Conservation (phyloP, 1,284 basidiomycete genomes). For the Ustilago crameri region DNA sequence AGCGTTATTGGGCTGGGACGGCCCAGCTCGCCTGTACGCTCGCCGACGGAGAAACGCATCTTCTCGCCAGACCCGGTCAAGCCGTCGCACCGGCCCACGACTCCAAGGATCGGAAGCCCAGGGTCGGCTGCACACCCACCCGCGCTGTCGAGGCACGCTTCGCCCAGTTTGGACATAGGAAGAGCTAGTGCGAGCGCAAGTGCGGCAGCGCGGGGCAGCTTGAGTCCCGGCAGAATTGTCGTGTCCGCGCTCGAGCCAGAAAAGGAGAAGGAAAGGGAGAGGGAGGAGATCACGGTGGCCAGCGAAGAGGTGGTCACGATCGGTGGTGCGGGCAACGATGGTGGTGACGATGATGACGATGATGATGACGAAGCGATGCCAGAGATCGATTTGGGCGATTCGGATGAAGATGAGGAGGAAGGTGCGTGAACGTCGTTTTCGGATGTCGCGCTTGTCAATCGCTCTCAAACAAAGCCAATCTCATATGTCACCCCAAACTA, state of each 20-base stretch:
- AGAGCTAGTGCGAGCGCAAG: no score
- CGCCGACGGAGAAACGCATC: conserved; percentile 23
- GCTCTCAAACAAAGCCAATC: neutral
- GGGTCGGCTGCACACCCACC: conserved; percentile 7
- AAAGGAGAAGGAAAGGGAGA: neutral
- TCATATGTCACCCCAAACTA: no score
- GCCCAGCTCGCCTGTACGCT: conserved; percentile 18
- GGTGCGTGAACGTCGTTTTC: neutral
- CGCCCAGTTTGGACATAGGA: conserved; percentile 21
- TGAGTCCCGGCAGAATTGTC: neutral
- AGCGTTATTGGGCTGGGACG: conserved; percentile 19
- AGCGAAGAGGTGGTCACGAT: conserved; percentile 1
- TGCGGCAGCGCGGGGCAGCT: no score
- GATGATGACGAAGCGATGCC: conserved; percentile 57
- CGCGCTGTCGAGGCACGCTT: conserved; percentile 16
- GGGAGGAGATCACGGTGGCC: neutral
- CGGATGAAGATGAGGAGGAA: conserved; percentile 39
- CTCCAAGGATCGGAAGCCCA: conserved; percentile 46
- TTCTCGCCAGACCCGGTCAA: conserved; percentile 48
- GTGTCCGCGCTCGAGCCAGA: neutral
- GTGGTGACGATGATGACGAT: conserved; percentile 24
- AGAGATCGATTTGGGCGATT: conserved; percentile 43
- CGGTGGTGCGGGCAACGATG: conserved; percentile 1
- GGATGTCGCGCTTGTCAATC: neutral
- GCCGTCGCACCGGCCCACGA: conserved; percentile 23